Base-by-base conservation (phyloP, 1,284 basidiomycete species). In the Austropuccinia psidii region DNA sequence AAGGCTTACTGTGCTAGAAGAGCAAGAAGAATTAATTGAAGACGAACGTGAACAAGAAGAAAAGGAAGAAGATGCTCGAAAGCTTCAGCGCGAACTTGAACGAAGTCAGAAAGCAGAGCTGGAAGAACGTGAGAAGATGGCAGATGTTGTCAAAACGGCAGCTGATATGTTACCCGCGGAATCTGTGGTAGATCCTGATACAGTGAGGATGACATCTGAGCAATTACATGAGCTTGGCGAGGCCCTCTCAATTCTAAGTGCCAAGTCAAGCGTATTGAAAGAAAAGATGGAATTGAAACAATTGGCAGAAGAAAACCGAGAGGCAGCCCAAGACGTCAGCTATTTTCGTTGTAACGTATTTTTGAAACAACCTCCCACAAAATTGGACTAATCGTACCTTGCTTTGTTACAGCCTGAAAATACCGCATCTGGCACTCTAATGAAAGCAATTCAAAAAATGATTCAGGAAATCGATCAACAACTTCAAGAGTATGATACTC, bases 1-100 rank as follows among this genome's bases (percentile, higher is more conserved):
- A 84, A 93, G 95, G 82, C 86, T 98, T 74, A 95, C 97, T 78
- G 95, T 99, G 8, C 84, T 99, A 80, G 90, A 96, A 79, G 91
- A 99, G 80, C 95, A 98, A 82, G 93, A 98, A 81, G 95, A 98
- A 82, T 90, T 99, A 75, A 99, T 99, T 80, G 94, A 98, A 81
- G 95, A 98, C 80, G 95, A 98, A 82, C 88, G 94, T 76, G 95
- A 97, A 81, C 95, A 98, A 82, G 96, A 98, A 78, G 67, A 79
- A 73, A 54, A 78, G 80, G 73, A 78, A 78, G 77, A 77, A 76
- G 47, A 75, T 76, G 57, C 75, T 77, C 33, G 76, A 75, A 27
- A 74, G 75, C 64, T 78, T 77, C 62, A 77, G 77, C 70, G 77
- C 17, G 58, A 74, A 37, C 65, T 65, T 17, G 66, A 69, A 27